Evolutionary conservation across 441 rosid genomes (phyloP).

Genomic region (Populus hybrid): DNA sequence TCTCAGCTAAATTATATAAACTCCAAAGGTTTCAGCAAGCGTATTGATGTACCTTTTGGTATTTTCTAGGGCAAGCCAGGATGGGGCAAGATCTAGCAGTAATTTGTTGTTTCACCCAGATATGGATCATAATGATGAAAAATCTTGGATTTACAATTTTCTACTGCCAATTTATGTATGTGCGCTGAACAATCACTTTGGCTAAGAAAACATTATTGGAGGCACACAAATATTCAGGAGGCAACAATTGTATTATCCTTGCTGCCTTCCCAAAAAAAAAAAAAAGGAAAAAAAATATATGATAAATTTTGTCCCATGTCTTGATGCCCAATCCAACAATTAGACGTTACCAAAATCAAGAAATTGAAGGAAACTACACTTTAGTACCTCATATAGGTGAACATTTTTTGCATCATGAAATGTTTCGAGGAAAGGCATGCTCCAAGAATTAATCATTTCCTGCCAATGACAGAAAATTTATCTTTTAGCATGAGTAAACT

Average conservation of each 20-base stretch:
- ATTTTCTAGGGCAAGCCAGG: neutral
- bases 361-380: neutral
- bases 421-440: slow-evolving; percentile 54
- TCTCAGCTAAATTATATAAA: neutral
- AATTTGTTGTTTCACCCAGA: neutral
- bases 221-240: neutral
- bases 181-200: neutral
- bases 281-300: neutral
- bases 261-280: neutral
- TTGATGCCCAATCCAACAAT: no score
- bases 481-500: neutral
- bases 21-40: neutral
- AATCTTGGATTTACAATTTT: neutral
- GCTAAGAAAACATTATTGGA: neutral
- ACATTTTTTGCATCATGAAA: slow-evolving; percentile 51
- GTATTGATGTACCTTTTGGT: neutral
- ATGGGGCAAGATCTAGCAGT: neutral
- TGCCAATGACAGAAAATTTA: slow-evolving; percentile 28
- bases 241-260: neutral
- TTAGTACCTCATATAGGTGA: slow-evolving; percentile 75
- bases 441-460: slow-evolving; percentile 86
- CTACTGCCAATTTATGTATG: neutral
- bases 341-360: no score
- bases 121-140: neutral
- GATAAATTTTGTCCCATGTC: neutral